Evolutionary conservation across 2,329 filamentous ascomycete species (phyloP).

Genomic region (Diaporthe caulivora): DNA sequence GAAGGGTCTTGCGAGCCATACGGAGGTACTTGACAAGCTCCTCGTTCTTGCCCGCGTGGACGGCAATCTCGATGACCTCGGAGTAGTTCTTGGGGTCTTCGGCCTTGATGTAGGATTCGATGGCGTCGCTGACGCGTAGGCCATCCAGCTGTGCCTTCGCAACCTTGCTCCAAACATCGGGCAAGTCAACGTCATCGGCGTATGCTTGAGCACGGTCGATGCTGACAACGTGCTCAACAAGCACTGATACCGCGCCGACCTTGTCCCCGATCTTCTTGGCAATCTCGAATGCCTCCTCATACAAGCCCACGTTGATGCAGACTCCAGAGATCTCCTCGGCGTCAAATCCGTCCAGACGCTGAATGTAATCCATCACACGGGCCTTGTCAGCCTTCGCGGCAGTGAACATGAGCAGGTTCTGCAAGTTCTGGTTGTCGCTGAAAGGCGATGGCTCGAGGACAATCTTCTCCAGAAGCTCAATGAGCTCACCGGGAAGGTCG

Average conservation of each 20-base stretch:
- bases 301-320: conserved; percentile 93
- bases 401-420: conserved; percentile 96
- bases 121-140: conserved; percentile 89
- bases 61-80: conserved; percentile 96
- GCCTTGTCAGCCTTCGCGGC: conserved; percentile 97
- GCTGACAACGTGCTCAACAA: conserved; percentile 96
- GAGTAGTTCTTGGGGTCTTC: conserved; percentile 91
- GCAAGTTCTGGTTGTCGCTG: conserved; percentile 95
- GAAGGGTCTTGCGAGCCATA: conserved; percentile 97
- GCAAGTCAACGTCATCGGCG: conserved; percentile 91
- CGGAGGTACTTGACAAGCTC: conserved; percentile 96
- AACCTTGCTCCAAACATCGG: conserved; percentile 98
- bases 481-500: conserved; percentile 92
- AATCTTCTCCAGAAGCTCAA: conserved; percentile 98
- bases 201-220: conserved; percentile 97
- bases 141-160: conserved; percentile 98
- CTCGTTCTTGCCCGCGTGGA: conserved; percentile 96
- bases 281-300: conserved; percentile 97
- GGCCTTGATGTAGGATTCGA: conserved; percentile 97
- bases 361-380: conserved; percentile 95
- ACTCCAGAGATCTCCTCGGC: conserved; percentile 92
- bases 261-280: conserved; percentile 98
- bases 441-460: conserved; percentile 99
- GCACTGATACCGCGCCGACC: conserved; percentile 85
- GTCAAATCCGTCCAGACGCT: conserved; percentile 89